Percentiles rank a stretch among this genome's conserved stretches.
These are phyloP conservation scores for Naganishia sp. DNA, from an alignment of 1,284 basidiomycete species.

Conservation along the genomic window DNA sequence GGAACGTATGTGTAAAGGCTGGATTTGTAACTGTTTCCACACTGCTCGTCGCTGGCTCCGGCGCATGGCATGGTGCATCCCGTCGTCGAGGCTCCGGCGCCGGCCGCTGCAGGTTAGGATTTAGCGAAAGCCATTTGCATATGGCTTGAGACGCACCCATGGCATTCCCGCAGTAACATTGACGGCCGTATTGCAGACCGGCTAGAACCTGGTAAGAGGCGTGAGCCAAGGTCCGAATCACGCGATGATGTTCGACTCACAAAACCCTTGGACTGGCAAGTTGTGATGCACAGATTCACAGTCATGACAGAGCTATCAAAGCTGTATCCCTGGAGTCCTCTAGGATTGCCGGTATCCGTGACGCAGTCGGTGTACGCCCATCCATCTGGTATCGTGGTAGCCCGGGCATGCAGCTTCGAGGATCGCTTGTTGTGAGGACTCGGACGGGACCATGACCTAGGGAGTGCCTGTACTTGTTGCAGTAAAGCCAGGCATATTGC, in stretches of 20 bases:
- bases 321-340: constrained; percentile 23
- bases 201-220: constrained; percentile 8
- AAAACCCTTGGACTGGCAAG: constrained; percentile 24
- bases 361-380: constrained; percentile 28
- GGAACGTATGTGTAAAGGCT: constrained; percentile 8
- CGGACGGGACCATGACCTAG: not conserved
- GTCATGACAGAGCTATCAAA: constrained; percentile 20
- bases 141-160: not conserved
- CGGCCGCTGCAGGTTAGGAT: not conserved
- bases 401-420: constrained; percentile 13
- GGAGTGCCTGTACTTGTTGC: constrained; percentile 15
- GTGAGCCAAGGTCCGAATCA: not conserved
- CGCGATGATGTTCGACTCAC: constrained; percentile 7
- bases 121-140: not conserved
- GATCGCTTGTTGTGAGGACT: not conserved
- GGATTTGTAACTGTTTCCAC: constrained; percentile 16
- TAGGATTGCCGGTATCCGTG: constrained; percentile 3
- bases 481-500: not conserved
- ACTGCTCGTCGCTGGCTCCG: constrained; percentile 29
- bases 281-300: constrained; percentile 14
- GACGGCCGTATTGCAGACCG: constrained; percentile 19
- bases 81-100: constrained; percentile 8
- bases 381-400: constrained; percentile 19
- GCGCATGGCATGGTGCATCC: constrained; percentile 30
- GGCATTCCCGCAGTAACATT: constrained; percentile 31